Evolutionary conservation across 2,329 filamentous ascomycete genomes (phyloP), one percentile per base, ranked within the genome.

Genomic region (Sarocladium strictum): DNA sequence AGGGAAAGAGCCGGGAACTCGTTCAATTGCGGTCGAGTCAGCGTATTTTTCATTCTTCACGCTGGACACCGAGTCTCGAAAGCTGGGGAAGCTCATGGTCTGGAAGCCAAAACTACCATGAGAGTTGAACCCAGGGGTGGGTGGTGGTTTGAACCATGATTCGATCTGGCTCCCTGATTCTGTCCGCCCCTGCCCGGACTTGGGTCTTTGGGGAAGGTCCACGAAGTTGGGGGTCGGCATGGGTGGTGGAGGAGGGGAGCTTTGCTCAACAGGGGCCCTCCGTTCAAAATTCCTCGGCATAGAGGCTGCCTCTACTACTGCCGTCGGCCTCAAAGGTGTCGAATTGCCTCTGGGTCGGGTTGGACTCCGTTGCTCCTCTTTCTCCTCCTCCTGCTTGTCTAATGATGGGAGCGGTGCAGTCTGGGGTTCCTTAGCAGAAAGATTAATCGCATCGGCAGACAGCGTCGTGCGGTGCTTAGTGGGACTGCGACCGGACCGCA

Each of bases 281-380:
- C 83, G 87, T 1, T 79, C 78, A 54, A 83, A 80, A 53, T 73
- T 83, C 9, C 83, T 81, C 1, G 85, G 85, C 2, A 85, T 85
- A 2, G 85, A 87, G 0, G 84, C 85, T 11, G 85, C 84, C 0
- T 84, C 84, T 0, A 83, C 79, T 1, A 80, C 80, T 19, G 84
- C 74, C 3, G 74, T 65, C 35, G 78, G 76, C 9, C 71, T 62
- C 27, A 70, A 73, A 0, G 81, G 75, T 3, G 77, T 80, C 2
- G 80, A 83, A 59, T 78, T 79, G 1, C 76, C 78, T 49, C 80
- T 72, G 3, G 71, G 69, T 54, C 79, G 75, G 21, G 69, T 71
- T n/a, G 32, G 26, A 11, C 35, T 53, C 32, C 29, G 50, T 27
- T 70, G 53, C 68, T 76, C 40, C 10, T 68, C 66, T n/a, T 69